These are phyloP conservation scores for Citrullus amarus DNA, from an alignment of 306 rosid species.

Conservation along the genomic window DNA sequence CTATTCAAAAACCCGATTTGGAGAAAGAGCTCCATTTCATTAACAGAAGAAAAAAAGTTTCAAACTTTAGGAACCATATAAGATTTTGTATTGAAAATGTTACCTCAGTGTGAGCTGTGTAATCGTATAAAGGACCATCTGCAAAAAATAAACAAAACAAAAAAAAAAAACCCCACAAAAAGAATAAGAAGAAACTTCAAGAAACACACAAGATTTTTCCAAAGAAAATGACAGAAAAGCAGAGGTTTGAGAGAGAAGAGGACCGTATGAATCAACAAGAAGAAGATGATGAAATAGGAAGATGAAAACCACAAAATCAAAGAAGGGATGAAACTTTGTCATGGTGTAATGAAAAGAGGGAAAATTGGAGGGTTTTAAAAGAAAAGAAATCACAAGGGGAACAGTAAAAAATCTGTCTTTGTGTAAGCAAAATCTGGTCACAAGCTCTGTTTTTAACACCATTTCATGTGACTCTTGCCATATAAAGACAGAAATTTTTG, in stretches of 20 bases:
- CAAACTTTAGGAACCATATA: neutral
- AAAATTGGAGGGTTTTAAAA: neutral
- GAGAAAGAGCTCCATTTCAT: neutral
- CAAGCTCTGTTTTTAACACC: neutral
- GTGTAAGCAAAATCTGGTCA: neutral
- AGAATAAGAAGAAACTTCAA: neutral
- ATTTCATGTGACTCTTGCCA: slow-evolving; percentile 5
- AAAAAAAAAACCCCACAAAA: neutral
- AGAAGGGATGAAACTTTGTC: slow-evolving; percentile 9
- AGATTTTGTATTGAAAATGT: neutral
- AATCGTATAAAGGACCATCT: slow-evolving; percentile 86
- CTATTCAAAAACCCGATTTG: slow-evolving; percentile 18
- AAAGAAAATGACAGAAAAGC: neutral
- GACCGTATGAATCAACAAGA: slow-evolving; percentile 49
- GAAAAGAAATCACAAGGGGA: neutral
- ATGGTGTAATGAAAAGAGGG: slow-evolving; percentile 15
- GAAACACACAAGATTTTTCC: neutral
- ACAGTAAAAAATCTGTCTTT: neutral
- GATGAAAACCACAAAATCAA: slow-evolving; percentile 14
- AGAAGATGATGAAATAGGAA: slow-evolving; percentile 15
- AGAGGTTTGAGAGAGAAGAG: slow-evolving; percentile 6
- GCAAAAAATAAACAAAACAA: slow-evolving; percentile 10
- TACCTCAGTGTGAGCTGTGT: slow-evolving; percentile 76
- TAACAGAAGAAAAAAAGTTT: neutral
- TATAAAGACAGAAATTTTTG: neutral